Evolutionary conservation across 805 yeast species (phyloP).

Genomic region (Candida succiphila): DNA sequence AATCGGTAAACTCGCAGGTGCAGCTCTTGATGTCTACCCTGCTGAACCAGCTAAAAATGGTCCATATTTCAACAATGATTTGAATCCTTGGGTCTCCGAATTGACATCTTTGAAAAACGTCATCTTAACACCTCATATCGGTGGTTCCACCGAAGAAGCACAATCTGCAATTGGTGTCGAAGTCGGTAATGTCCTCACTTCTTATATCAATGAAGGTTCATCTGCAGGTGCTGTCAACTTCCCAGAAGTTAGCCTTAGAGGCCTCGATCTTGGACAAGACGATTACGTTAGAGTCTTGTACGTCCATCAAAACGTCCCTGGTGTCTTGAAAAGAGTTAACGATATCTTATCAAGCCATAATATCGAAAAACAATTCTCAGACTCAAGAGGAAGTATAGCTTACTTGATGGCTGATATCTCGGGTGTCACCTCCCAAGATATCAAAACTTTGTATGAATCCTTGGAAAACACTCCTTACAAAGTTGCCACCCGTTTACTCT

Average conservation of each 20-base stretch:
- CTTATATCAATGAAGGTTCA: conserved; percentile 92
- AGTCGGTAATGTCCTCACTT: conserved; percentile 77
- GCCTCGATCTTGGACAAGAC: conserved; percentile 78
- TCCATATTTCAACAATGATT: conserved; percentile 58
- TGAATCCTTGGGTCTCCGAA: conserved; percentile 81
- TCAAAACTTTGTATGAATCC: conserved; percentile 74
- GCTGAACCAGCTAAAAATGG: conserved; percentile 97
- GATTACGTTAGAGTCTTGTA: conserved; percentile 88
- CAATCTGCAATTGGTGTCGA: conserved; percentile 96
- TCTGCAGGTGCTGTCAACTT: conserved; percentile 94
- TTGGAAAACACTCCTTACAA: conserved; percentile 85
- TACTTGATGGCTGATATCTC: conserved; percentile 97
- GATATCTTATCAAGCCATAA: conserved; percentile 90
- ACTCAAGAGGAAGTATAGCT: conserved; percentile 91
- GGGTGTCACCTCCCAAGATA: conserved; percentile 72
- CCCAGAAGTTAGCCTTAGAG: conserved; percentile 95
- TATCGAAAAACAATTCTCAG: conserved; percentile 97
- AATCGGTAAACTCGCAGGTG: conserved; percentile 92
- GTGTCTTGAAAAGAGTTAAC: conserved; percentile 95
- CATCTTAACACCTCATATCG: conserved; percentile 93
- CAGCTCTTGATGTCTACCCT: conserved; percentile 94
- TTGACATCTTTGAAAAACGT: conserved; percentile 76
- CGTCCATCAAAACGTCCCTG: conserved; percentile 97
- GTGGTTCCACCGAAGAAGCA: conserved; percentile 99
- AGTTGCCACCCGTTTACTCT: conserved; percentile 82